Percentiles rank a stretch among this genome's conserved stretches.
Conservation (phyloP, 1,139 yeast genomes). For the Zygosaccharomyces sapae region DNA sequence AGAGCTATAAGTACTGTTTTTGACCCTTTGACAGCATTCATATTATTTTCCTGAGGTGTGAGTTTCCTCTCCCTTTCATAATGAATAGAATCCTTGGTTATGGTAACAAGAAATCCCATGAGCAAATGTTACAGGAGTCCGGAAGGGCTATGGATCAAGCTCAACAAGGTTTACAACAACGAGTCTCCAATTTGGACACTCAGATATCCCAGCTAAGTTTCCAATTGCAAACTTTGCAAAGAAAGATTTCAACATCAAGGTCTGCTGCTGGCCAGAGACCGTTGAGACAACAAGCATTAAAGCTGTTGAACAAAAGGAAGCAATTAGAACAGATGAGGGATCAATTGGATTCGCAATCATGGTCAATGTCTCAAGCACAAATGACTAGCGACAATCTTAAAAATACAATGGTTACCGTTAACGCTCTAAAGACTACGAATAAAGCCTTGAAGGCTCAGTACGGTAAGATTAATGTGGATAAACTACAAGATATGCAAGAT, state of each 20-base stretch:
- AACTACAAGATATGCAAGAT: slow-evolving; percentile 88
- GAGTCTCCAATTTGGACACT: slow-evolving; percentile 82
- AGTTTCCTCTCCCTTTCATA: slow-evolving; percentile 17
- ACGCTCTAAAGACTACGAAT: slow-evolving; percentile 90
- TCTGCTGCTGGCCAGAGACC: slow-evolving; percentile 92
- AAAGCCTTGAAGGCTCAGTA: slow-evolving; percentile 85
- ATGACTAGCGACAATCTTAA: slow-evolving; percentile 93
- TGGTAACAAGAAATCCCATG: slow-evolving; percentile 34
- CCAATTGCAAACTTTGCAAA: slow-evolving; percentile 84
- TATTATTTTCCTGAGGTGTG: not conserved
- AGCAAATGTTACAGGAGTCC: slow-evolving; percentile 34
- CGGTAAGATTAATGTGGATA: slow-evolving; percentile 89
- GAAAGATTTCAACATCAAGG: slow-evolving; percentile 73
- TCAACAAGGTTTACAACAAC: slow-evolving; percentile 52
- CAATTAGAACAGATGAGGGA: slow-evolving; percentile 91
- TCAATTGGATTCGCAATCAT: slow-evolving; percentile 83
- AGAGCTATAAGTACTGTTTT: too few relatives aligned
- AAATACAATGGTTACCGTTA: slow-evolving; percentile 92
- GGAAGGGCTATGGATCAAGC: slow-evolving; percentile 35
- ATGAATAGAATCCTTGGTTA: slow-evolving; percentile 39
- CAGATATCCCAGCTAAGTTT: slow-evolving; percentile 82
- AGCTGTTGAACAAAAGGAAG: slow-evolving; percentile 77
- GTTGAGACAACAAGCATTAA: slow-evolving; percentile 81
- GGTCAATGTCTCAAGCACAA: slow-evolving; percentile 97
- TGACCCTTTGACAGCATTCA: not conserved